A percentile compares a stretch with the other conserved stretches of the same genome.
phyloP scores from a whole-genome alignment of 441 rosid species.

The Adansonia madagascariensis region DNA sequence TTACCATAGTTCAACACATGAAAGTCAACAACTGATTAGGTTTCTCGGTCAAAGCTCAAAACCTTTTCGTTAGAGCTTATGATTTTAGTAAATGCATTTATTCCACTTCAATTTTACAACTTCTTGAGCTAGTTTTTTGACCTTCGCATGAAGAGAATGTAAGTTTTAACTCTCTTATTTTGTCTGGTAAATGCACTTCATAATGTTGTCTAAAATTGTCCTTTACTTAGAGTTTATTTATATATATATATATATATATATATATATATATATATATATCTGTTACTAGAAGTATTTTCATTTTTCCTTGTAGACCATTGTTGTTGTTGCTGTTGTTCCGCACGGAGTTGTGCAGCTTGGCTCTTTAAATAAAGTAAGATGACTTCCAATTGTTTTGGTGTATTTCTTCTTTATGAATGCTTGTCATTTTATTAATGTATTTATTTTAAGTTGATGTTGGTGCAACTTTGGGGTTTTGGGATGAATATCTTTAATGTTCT shows the following conservation, averaged over 20 bases:
- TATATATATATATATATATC: not conserved
- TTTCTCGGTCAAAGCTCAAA: conserved; percentile 15
- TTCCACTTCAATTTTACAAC: not conserved
- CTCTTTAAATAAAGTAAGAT: conserved; percentile 72
- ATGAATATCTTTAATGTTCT: conserved; percentile 2
- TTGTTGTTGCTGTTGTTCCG: conserved; percentile 71
- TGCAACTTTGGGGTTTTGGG: conserved; percentile 8
- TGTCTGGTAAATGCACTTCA: conserved; percentile 11
- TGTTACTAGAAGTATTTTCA: conserved; percentile 13
- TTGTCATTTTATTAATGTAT: not conserved
- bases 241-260: too few species aligned
- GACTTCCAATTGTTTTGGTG: conserved; percentile 23
- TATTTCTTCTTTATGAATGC: conserved; percentile 23
- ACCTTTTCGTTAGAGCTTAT: conserved; percentile 4
- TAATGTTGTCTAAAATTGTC: not conserved
- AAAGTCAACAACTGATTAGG: conserved; percentile 7
- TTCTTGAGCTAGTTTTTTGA: conserved; percentile 3
- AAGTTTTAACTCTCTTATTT: conserved; percentile 12
- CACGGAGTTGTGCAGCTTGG: conserved; percentile 93
- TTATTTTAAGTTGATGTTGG: conserved; percentile 9
- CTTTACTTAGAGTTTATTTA: not conserved
- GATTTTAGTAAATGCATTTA: conserved; percentile 4
- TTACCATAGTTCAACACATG: conserved; percentile 3
- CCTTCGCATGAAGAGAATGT: not conserved
- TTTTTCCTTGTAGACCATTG: conserved; percentile 61